Evolutionary conservation across 306 rosid genomes (phyloP).

Genomic region (Heteromeles arbutifolia): DNA sequence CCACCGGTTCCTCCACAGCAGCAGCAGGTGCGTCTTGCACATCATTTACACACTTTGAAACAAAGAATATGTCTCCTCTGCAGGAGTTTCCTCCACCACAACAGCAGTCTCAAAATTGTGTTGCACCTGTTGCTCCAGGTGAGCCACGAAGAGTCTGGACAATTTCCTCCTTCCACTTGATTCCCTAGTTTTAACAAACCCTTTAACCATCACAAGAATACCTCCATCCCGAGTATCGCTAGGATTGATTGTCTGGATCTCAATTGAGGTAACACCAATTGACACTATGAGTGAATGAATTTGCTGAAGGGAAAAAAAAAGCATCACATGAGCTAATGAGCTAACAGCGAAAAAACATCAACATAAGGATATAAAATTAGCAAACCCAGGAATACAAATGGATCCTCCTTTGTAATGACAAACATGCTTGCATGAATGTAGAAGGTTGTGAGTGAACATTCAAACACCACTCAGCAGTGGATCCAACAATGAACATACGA

Average conservation of each 20-base stretch:
- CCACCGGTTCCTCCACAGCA: constrained; percentile 54
- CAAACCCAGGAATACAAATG: too few relatives aligned
- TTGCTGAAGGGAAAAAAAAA: constrained; percentile 40
- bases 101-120: constrained; percentile 57
- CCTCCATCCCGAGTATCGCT: constrained; percentile 82
- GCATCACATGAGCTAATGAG: not conserved
- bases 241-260: constrained; percentile 81
- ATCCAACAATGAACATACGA: too few relatives aligned
- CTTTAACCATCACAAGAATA: constrained; percentile 83
- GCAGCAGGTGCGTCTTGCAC: constrained; percentile 42
- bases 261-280: constrained; percentile 57
- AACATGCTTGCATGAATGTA: too few relatives aligned
- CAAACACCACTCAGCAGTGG: too few relatives aligned
- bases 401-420: too few relatives aligned
- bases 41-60: constrained; percentile 37
- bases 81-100: constrained; percentile 73
- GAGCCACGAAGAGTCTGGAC: constrained; percentile 81
- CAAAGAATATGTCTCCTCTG: constrained; percentile 46
- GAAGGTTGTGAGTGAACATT: too few relatives aligned
- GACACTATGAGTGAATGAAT: constrained; percentile 60
- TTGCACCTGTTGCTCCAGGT: constrained; percentile 77
- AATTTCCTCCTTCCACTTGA: constrained; percentile 54
- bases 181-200: constrained; percentile 69
- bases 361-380: too few relatives aligned
- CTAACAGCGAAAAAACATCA: too few relatives aligned